Evolutionary conservation across 345 rosid species (phyloP).

Genomic region (Populus simonii): DNA sequence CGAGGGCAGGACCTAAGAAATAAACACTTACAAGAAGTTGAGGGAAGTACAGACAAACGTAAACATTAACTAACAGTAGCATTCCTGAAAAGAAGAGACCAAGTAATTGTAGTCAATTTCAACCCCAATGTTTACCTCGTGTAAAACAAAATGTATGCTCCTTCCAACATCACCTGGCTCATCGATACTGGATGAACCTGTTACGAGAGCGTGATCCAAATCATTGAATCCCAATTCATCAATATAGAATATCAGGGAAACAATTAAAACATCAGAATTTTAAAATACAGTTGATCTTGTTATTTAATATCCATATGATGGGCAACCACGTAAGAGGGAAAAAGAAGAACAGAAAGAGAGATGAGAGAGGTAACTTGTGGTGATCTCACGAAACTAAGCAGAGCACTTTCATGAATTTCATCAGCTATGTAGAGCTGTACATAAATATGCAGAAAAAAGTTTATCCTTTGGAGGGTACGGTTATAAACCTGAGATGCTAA

Average conservation of each 20-base stretch:
- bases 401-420: background rate
- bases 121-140: conserved; percentile 46
- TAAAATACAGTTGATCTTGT: background rate
- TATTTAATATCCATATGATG: background rate
- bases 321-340: background rate
- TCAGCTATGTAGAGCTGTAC: background rate
- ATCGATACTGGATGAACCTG: conserved; percentile 70
- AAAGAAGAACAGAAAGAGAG: background rate
- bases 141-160: conserved; percentile 85
- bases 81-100: background rate
- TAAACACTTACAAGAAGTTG: conserved; percentile 3
- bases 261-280: background rate
- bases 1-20: conserved; percentile 63
- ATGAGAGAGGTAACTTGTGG: background rate
- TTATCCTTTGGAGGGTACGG: background rate
- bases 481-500: background rate
- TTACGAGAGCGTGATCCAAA: conserved; percentile 11
- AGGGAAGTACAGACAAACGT: background rate
- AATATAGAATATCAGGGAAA: background rate
- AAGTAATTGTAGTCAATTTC: background rate
- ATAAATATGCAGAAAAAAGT: background rate
- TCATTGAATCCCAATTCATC: background rate
- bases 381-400: background rate
- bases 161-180: conserved; percentile 92
- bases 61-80: background rate